Evolutionary conservation across 2,329 filamentous ascomycete species (phyloP), one percentile per base, ranked within the genome.

Genomic region (Arthroderma sp.): DNA sequence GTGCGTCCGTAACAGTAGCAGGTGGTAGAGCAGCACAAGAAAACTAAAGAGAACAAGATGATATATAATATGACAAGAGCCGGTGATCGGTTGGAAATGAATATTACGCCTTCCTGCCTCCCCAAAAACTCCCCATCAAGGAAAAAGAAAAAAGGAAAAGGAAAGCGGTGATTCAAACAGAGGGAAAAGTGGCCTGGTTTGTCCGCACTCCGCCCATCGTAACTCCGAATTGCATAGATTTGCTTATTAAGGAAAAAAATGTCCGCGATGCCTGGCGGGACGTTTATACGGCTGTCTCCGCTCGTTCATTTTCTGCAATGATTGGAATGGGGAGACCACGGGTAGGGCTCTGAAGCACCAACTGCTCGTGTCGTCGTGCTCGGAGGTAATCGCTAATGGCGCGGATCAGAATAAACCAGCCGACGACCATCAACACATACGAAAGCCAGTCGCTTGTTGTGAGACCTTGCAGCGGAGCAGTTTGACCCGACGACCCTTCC

Each of bases 381-480:
- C 85, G 82, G 61, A 97, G 74, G 69, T 93, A 98, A 69, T 97
- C 91, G 65, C 86, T 90, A 17, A 95, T 83, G n/a, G 90, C 85
- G 71, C 91, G 83, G 68, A 98, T 97, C 61, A 98, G 77, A 61
- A 98, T 90, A 68, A 97, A 97, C 93, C 93, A 98, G 4, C 93
- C 93, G 1, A 95, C 86, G 67, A 98, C 88, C 93, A 98, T 98
- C 52, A 98, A 74, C 15, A 87, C 77, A 66, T 97, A 98, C 9
- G 90, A 88, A 61, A 95, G 77, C 88, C 88, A 96, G 68, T 97
- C 91, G 62, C 81, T 85, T 55, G 85, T 85, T 4, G 79, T 81
- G 43, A 95, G 81, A 37, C 82, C 80, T 5, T 75, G 72, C 8
- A 78, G 73, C 15, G 51, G 19, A 7, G 54, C 21, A 2, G 37